Conservation (phyloP, 345 rosid species). For the Brassica carinata region DNA sequence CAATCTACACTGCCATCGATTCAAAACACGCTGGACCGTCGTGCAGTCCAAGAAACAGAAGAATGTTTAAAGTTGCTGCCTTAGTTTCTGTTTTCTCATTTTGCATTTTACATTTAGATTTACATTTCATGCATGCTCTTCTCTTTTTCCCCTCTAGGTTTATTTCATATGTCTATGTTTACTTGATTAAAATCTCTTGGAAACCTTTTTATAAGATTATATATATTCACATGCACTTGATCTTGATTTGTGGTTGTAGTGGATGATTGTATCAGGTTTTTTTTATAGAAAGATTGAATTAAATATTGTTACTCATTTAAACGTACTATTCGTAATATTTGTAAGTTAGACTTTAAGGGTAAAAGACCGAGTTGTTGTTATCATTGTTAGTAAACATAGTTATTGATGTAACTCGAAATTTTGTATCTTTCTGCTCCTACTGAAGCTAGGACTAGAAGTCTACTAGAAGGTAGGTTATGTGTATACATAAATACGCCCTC, state of each 20-base stretch:
- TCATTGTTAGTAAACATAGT: constrained; percentile 31
- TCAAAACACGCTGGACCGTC: constrained; percentile 34
- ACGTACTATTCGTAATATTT: constrained; percentile 3
- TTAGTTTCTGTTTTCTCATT: constrained; percentile 12
- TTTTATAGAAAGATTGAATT: not conserved
- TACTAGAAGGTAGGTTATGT: constrained; percentile 26
- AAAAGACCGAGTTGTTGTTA: constrained; percentile 36
- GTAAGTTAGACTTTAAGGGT: not conserved
- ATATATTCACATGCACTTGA: constrained; percentile 20
- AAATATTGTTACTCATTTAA: not conserved
- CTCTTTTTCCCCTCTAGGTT: not conserved
- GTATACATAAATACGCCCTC: not conserved
- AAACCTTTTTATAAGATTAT: not conserved
- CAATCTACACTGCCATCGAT: constrained; percentile 39
- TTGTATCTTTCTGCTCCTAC: constrained; percentile 38
- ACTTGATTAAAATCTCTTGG: constrained; percentile 5
- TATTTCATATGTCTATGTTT: not conserved
- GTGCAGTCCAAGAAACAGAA: constrained; percentile 37
- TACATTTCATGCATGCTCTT: constrained; percentile 16
- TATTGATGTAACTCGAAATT: constrained; percentile 33
- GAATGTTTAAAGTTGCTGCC: constrained; percentile 42
- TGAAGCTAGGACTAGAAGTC: constrained; percentile 33
- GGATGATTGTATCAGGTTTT: not conserved
- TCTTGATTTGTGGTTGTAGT: constrained; percentile 28
- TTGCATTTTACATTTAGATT: constrained; percentile 11